phyloP scores from a whole-genome alignment of 2,329 filamentous ascomycete species.

The Neocucurbitaria cava region DNA sequence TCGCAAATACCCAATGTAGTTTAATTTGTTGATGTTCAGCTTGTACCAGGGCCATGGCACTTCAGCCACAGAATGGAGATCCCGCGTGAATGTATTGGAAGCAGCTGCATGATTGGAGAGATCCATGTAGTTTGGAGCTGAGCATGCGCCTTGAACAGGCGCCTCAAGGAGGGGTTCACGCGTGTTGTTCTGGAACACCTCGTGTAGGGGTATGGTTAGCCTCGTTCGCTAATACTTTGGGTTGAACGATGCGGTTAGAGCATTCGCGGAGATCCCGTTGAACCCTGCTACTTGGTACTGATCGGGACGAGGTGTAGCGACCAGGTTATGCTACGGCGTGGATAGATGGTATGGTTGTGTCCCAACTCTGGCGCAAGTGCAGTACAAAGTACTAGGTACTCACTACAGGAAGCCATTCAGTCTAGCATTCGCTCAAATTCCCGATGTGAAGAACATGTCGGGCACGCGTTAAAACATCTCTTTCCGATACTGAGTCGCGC shows the following conservation, averaged over 20 bases:
- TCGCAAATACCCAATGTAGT: background rate
- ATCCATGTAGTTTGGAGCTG: background rate
- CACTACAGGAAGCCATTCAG: no score
- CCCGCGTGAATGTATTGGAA: background rate
- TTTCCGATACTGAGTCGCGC: no score
- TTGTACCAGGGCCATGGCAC: constrained; percentile 1
- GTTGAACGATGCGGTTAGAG: background rate
- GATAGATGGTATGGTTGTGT: no score
- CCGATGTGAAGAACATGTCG: no score
- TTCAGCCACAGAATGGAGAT: constrained; percentile 6
- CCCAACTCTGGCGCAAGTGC: no score
- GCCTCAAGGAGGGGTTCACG: background rate
- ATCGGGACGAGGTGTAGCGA: background rate
- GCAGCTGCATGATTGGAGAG: background rate
- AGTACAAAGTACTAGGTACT: no score
- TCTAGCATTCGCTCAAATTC: no score
- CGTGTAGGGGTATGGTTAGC: background rate
- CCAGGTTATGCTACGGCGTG: no score
- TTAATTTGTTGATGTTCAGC: constrained; percentile 9
- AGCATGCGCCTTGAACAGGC: no score
- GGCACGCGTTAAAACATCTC: no score
- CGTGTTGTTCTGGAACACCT: background rate
- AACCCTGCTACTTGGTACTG: background rate
- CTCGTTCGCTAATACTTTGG: background rate
- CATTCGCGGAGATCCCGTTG: constrained; percentile 14